Evolutionary conservation across 805 yeast species (phyloP), one percentile per base, ranked within the genome.

Genomic region (Candida mattraensis): DNA sequence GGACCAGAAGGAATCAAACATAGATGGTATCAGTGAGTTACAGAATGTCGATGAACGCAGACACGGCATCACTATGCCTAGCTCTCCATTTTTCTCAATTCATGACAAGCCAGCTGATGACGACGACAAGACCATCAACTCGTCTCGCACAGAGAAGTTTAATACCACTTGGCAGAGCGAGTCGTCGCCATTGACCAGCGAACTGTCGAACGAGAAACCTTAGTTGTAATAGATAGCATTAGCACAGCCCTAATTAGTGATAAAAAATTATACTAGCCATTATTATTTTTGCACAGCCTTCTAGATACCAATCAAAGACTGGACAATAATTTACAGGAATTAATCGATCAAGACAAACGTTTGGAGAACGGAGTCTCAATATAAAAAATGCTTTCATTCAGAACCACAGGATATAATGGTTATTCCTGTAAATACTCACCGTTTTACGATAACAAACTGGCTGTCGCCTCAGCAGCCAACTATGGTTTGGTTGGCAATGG

Each of bases 401-500:
- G 85, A 48, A 86, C 95, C 17, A 63, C 67, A 12, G 95, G 96
- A 0, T 87, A 76, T 61, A 83, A 87, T 54, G 97, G 97, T 11
- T 87, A 87, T 56, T 81, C 83, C 0, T 83, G 88, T 11, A 83
- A 82, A 51, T 93, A 91, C 65, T 87, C 96, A 0, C 97, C 98
- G 1, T 91, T 80, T 53, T 85, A 78, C 50, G 98, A 91, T 60
- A 86, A 84, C 63, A 84, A 86, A 52, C 54, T 91, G 15, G 96
- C 96, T 0, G 91, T 87, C 20, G 94, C 95, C 0, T 72, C 95
- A 0, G 82, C 96, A 1, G 87, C 97, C 18, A 93, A 91, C 64
- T 91, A 80, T 60, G 98, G 98, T 2, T 66, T 91, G 4, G 96
- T 88, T 3, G 99, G 99, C 3, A 91, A 91, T 60, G 99, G 99